A percentile compares a stretch with the other conserved stretches of the same genome.
Evolutionary conservation across 768 basidiomycete genomes (phyloP).

Genomic region (Pleurotus sapidus): DNA sequence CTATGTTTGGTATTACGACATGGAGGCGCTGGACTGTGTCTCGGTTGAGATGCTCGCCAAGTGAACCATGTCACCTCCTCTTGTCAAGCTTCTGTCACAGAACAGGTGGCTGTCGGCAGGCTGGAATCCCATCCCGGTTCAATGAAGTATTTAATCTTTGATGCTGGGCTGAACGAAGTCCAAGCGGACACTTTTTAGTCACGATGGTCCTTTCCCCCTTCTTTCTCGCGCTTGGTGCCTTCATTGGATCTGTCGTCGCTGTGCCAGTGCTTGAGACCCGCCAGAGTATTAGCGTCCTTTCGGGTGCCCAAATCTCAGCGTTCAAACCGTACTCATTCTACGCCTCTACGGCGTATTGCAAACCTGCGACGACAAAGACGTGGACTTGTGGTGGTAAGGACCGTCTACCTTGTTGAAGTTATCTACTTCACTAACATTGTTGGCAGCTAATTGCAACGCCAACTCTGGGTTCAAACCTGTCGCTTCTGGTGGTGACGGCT

Average conservation of each 20-base stretch:
- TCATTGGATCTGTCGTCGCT: conserved; percentile 13
- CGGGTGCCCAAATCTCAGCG: conserved; percentile 33
- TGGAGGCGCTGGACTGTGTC: too few relatives aligned
- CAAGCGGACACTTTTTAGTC: not conserved
- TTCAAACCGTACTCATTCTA: conserved; percentile 48
- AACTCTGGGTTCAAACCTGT: conserved; percentile 45
- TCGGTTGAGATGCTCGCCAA: not conserved
- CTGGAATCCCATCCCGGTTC: not conserved
- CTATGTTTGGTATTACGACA: too few relatives aligned
- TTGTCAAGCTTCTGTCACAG: not conserved
- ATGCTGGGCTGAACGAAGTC: not conserved
- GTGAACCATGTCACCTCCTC: not conserved
- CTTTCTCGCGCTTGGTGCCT: not conserved
- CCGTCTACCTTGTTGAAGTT: too few relatives aligned
- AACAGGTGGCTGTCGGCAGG: not conserved
- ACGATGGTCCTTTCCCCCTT: not conserved
- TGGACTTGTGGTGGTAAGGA: conserved; percentile 12
- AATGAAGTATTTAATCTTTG: not conserved
- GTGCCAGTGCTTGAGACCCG: conserved; percentile 25
- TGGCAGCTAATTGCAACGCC: conserved; percentile 41
- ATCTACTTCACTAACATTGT: not conserved
- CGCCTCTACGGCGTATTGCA: conserved; percentile 51
- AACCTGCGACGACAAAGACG: conserved; percentile 2
- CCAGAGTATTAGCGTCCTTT: conserved; percentile 36
- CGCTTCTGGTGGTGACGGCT: conserved; percentile 49